Conservation (phyloP, 2,329 filamentous ascomycete species). For the Coleophoma eucalyptorum region DNA sequence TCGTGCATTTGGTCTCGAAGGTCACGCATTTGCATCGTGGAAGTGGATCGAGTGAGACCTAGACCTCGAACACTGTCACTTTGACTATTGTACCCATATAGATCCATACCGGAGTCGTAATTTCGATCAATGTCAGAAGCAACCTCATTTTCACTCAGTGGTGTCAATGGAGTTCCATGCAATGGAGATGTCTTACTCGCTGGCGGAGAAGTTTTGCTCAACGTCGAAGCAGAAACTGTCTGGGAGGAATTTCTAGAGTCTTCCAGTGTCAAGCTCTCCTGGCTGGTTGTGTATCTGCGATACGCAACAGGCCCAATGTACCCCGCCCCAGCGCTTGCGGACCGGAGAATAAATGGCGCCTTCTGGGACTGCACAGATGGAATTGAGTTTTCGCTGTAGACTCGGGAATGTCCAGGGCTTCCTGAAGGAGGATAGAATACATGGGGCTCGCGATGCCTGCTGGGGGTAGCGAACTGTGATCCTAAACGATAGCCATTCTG, state of each 20-base stretch:
- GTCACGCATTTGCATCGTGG: conserved; percentile 45
- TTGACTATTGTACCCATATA: conserved; percentile 11
- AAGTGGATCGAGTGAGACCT: conserved; percentile 23
- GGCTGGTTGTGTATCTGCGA: background rate
- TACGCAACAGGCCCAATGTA: conserved; percentile 25
- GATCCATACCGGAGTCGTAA: conserved; percentile 17
- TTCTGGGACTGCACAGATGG: conserved; percentile 35
- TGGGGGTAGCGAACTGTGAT: conserved; percentile 13
- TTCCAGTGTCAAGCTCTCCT: background rate
- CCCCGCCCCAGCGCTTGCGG: conserved; percentile 61
- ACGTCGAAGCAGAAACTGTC: background rate
- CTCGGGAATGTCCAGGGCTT: conserved; percentile 50
- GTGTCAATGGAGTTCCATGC: conserved; percentile 37
- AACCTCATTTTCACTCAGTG: conserved; percentile 49
- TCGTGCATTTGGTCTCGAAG: conserved; percentile 65
- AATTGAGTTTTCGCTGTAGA: conserved; percentile 58
- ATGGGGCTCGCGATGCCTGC: conserved; percentile 20
- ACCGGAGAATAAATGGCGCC: conserved; percentile 47
- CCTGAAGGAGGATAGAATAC: conserved; percentile 21
- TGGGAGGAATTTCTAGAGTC: background rate
- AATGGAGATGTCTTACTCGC: conserved; percentile 16
- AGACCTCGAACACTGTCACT: conserved; percentile 16
- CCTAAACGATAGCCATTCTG: conserved; percentile 13
- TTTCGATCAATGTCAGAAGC: conserved; percentile 17
- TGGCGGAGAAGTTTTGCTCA: conserved; percentile 9